Evolutionary conservation across 2,329 filamentous ascomycete genomes (phyloP).

Genomic region (Alternaria consortialis): DNA sequence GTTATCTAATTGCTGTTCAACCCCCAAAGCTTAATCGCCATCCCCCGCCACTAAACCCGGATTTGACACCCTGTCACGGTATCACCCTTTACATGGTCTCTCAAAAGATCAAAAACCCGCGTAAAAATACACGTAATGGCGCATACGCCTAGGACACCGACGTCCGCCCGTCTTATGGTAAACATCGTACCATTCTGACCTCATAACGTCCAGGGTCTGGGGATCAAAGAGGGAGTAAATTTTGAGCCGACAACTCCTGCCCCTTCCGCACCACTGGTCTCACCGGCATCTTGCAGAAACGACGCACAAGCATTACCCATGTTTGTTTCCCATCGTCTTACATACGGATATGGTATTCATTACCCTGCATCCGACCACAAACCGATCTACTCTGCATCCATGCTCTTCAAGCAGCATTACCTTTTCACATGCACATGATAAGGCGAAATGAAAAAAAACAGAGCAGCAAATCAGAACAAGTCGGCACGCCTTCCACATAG

Average conservation of each 20-base stretch:
- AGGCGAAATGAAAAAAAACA: not conserved
- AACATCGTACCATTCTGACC: constrained; percentile 4
- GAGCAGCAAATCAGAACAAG: not conserved
- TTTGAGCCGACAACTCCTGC: not conserved
- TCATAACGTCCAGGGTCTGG: not conserved
- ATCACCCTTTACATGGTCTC: not conserved
- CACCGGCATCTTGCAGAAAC: constrained; percentile 2
- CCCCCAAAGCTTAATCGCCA: not conserved
- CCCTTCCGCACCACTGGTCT: not conserved
- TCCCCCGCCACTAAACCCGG: not conserved
- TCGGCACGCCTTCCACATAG: not conserved
- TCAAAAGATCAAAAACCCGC: not conserved
- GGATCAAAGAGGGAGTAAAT: not conserved
- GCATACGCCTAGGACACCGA: not conserved
- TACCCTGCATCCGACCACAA: not conserved
- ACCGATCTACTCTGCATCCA: not conserved
- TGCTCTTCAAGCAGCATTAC: not conserved
- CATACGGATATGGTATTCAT: not conserved
- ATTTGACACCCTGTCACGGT: not conserved
- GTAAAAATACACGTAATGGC: not conserved
- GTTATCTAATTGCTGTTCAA: not conserved
- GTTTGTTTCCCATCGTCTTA: not conserved
- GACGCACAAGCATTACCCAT: not conserved
- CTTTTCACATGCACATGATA: not conserved
- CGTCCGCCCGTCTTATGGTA: constrained; percentile 3